Evolutionary conservation across 306 rosid genomes (phyloP).

Genomic region (Prunus kanzakura): DNA sequence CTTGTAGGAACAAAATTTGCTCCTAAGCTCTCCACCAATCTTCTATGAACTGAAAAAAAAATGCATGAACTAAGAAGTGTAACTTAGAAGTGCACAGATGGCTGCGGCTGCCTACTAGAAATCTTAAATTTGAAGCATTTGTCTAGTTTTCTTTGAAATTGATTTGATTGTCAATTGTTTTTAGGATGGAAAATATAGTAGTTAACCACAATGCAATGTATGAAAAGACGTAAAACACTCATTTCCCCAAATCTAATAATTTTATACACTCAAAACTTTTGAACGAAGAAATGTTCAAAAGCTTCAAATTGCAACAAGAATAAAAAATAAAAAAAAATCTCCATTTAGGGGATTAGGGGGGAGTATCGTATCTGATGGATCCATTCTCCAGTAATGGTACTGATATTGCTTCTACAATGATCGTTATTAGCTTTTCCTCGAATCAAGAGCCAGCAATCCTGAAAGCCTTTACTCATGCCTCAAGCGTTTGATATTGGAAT

Average conservation of each 20-base stretch:
- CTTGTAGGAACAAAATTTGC: too few relatives aligned
- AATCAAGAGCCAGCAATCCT: background rate
- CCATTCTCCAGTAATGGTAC: background rate
- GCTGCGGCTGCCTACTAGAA: background rate
- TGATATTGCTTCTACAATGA: background rate
- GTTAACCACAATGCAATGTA: slow-evolving; percentile 16
- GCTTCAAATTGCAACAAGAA: slow-evolving; percentile 11
- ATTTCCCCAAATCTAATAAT: too few relatives aligned
- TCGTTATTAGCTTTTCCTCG: background rate
- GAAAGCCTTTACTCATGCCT: background rate
- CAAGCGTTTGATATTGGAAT: background rate
- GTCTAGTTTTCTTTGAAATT: background rate
- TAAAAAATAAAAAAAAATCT: background rate
- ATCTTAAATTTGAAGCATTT: background rate
- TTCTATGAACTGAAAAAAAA: too few relatives aligned
- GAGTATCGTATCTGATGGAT: background rate
- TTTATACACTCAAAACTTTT: background rate
- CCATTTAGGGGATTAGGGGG: background rate
- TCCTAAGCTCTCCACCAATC: too few relatives aligned
- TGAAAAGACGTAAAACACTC: slow-evolving; percentile 30
- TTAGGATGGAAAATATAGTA: slow-evolving; percentile 1
- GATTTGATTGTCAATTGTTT: background rate
- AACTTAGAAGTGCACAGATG: background rate
- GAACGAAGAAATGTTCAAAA: background rate
- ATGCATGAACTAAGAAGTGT: too few relatives aligned